Evolutionary conservation across 176 grass and related monocot genomes (phyloP).

Genomic region (Oryza meridionalis): DNA sequence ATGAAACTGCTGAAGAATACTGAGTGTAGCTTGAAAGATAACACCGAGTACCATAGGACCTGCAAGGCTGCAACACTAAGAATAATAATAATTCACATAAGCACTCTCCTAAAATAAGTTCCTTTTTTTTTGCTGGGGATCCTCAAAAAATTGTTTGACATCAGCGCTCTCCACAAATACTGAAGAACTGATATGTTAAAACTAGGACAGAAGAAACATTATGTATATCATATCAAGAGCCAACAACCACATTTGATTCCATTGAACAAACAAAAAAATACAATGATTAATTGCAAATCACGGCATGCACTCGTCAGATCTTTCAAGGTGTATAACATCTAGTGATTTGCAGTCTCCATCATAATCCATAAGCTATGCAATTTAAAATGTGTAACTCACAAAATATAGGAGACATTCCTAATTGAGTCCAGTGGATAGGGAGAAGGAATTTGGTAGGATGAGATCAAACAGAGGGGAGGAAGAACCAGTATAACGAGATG

Average conservation of each 20-base stretch:
- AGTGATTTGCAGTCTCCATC: background rate
- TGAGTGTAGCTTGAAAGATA: background rate
- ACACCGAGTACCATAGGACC: background rate
- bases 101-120: too few species aligned
- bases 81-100: background rate
- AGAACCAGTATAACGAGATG: background rate
- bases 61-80: background rate
- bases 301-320: background rate
- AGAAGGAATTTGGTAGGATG: background rate
- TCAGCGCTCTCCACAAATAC: too few species aligned
- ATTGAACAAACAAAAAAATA: conserved; percentile 10
- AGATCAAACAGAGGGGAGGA: background rate
- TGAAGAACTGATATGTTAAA: background rate
- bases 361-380: background rate
- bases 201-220: background rate
- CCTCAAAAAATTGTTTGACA: too few species aligned
- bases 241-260: background rate
- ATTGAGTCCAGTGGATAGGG: background rate
- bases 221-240: conserved; percentile 14
- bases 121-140: too few species aligned
- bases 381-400: background rate
- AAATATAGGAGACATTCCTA: background rate
- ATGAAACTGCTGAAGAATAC: background rate
- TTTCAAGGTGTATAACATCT: conserved; percentile 3
- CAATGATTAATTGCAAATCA: background rate